Base-by-base conservation (phyloP, 345 rosid genomes). In the Euclidium syriacum region DNA sequence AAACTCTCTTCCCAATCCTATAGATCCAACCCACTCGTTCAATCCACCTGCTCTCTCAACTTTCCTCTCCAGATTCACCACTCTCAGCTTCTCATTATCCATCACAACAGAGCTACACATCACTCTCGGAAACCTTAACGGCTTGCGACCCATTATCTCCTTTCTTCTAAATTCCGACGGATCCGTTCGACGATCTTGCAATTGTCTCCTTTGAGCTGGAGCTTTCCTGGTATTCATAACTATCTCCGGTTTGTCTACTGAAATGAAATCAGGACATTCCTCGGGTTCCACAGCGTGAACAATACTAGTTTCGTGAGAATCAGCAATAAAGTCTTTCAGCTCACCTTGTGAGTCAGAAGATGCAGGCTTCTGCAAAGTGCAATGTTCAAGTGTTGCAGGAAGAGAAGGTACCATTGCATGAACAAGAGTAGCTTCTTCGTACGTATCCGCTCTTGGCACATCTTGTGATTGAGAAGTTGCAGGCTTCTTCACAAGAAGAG, bases 11-110 rank as follows among this genome's bases (percentile, higher is more conserved):
- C 77, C 90, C 55, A 94, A 58, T 6, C 99, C 99, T 49, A 94
- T 75, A 0, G 96, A 87, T 42, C 75, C 67, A 35, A 94, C 54
- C 96, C 96, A 94, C 62, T 77, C 62, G 64, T 81, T 84, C 68
- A 94, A 64, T 6, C 97, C 99, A 1, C 96, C 96, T 0, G 87
- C 96, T 53, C 67, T 85, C 66, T 80, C 73, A 25, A 94, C 83
- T 62, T 85, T 94, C 78, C 65, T 84, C 81, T 87, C 95, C 0
- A 94, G 83, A 48, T 81, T 82, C 36, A 80, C 39, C 25, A 85
- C 82, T 77, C 86, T 90, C 36, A 87, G 79, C 72, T 77, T 86
- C 73, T 72, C 75, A 7, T 71, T 57, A 42, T 81, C 81, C 56
- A 74, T 54, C 2, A 76, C 72, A 42, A 74, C 53, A 6, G 82